Percentiles rank a stretch among this genome's conserved stretches.
phyloP scores from a whole-genome alignment of 352 stramenopile species.

The Blastocystis hominis region DNA sequence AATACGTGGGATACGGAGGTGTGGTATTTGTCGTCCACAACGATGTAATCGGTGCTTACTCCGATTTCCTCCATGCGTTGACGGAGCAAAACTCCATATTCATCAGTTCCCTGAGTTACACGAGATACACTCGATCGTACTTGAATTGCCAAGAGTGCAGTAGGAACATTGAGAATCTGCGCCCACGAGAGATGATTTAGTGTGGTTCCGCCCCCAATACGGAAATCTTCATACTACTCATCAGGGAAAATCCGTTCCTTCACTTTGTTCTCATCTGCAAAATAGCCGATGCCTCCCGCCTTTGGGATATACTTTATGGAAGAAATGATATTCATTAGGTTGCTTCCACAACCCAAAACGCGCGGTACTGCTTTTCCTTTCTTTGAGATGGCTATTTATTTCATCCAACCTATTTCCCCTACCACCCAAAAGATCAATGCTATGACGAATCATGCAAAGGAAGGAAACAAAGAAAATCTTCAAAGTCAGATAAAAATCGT shows the following conservation, averaged over 20 bases:
- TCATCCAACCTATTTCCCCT: not conserved
- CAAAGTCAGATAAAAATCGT: not conserved
- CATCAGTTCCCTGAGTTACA: conserved; percentile 55
- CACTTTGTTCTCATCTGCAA: conserved; percentile 56
- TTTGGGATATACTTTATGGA: conserved; percentile 47
- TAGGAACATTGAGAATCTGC: conserved; percentile 59
- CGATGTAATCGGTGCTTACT: conserved; percentile 59
- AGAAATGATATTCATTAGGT: conserved; percentile 55
- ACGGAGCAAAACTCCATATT: conserved; percentile 55
- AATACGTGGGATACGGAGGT: conserved; percentile 60
- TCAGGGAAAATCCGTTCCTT: not conserved
- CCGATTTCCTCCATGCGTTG: conserved; percentile 59
- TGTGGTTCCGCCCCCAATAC: conserved; percentile 59
- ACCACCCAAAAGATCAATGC: conserved; percentile 52
- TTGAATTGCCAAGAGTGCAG: conserved; percentile 59
- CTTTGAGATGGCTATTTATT: conserved; percentile 32
- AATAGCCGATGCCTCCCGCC: conserved; percentile 42
- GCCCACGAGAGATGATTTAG: conserved; percentile 60
- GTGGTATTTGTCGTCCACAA: conserved; percentile 56
- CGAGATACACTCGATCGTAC: not conserved
- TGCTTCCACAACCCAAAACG: conserved; percentile 44
- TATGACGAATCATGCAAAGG: conserved; percentile 36
- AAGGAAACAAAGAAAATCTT: not conserved
- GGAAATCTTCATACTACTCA: conserved; percentile 56
- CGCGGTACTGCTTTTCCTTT: conserved; percentile 6